Base-by-base conservation (phyloP, 345 rosid species). In the Abelmoschus esculentus region DNA sequence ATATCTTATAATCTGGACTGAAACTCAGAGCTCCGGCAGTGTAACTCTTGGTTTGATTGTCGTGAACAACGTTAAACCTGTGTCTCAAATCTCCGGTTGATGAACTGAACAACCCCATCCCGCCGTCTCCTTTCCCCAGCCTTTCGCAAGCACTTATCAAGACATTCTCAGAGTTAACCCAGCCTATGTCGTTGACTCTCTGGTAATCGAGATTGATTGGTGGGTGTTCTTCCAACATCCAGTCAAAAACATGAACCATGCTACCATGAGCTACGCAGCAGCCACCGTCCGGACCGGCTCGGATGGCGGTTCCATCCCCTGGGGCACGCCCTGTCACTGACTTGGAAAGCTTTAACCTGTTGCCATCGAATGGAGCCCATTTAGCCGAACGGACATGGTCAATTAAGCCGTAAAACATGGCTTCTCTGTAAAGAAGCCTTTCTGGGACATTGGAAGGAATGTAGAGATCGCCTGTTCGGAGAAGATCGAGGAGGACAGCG, bases 231-330 rank as follows among this genome's bases (percentile, higher is more conserved):
- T 91, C 98, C 54, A 91, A 71, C 86, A 74, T 86, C 99, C 99
- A 95, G 64, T 95, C 93, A 50, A 81, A 91, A 40, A 92, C 96
- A 50, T 85, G 99, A 3, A 91, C 99, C 52, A 95, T 73, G 55
- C 93, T 88, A 2, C 99, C 99, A 49, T 95, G 99, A 0, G 92
- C 99, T 26, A 95, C 97, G 52, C 97, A 89, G 76, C 96, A 90
- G 8, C 99, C 99, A 4, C 98, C 99, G 49, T 90, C 91, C 0
- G 98, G 98, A 1, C 93, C 96, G 0, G 98, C 99, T 19, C 99
- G 86, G 59, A 95, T 86, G 18, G 97, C 98, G 0, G 99, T 91
- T 40, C 98, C 99, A 14, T 95, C 99, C 5, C 99, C 99, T 0
- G 99, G 99, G 12, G 99, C 98, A 13, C 76, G 85, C n/a, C 99